Evolutionary conservation across 306 rosid species (phyloP), one percentile per base, ranked within the genome.

Genomic region (Trifolium subterraneum): DNA sequence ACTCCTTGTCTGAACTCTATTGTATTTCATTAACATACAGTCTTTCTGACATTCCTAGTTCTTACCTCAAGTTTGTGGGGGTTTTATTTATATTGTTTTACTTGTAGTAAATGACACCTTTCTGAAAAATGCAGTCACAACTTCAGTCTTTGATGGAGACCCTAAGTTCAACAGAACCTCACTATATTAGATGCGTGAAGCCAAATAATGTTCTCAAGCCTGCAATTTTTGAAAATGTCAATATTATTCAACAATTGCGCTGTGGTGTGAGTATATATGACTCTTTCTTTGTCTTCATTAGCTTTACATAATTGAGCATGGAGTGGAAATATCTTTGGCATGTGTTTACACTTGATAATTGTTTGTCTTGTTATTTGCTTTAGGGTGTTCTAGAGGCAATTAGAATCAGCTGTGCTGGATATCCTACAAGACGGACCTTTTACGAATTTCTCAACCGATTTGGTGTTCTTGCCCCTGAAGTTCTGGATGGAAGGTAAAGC

Each of bases 111-210:
- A 36, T 83, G 65, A 67, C 74, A 18, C 8, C 19, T 75, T 73
- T 65, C 59, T 84, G 33, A 29, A 76, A 83, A 70, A 41, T 87
- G 93, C 96, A 95, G 99, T 75, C 76, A 72, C 99, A 95, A 95
- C 99, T 95, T 87, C 99, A 95, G 77, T 95, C 99, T 69, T 87
- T 95, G 88, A 95, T 95, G 99, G 99, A 95, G 90, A 95, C 98
- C 77, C 77, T 95, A 76, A 95, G 2, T 87, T 89, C 97, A 54
- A 95, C 99, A 9, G 99, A 95, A 69, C 99, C 99, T 83, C 97
- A 95, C 84, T 95, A 92, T 85, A 95, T 95, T 86, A 88, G 98
- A 90, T 95, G 99, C 81, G 99, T 95, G 86, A 95, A 95, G 86
- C 99, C 99, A 62, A 95, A 95, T 77, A 95, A 88, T 86, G 97